Base-by-base conservation (phyloP, 441 rosid genomes). In the Monsonia emarginata region DNA sequence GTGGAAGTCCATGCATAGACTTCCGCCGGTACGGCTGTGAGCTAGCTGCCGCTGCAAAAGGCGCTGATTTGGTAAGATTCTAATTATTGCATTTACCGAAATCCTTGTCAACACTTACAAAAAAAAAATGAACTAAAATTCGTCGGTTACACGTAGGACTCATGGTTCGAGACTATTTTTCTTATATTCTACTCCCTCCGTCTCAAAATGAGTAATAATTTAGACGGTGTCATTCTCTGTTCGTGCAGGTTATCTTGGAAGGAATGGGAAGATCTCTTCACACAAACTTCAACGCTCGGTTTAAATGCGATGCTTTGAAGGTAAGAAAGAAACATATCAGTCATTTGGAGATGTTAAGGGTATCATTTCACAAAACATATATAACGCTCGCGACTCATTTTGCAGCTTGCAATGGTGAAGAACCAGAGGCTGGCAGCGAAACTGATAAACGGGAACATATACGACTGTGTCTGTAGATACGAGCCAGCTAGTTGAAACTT, bases 261-360 rank as follows among this genome's bases (percentile, higher is more conserved):
- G 99, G 99, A 28, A 95, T 95, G 99, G 99, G 99, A 63, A 89
- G 99, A 82, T 66, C 97, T 75, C 92, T 95, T 42, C 99, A 91
- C 42, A 95, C 97, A 63, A 91, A 95, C 75, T 87, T 86, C 78
- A 85, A 85, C 62, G 95, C 97, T 52, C 83, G 44, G 62, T 91
- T 95, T 72, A 81, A 85, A 75, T 86, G 99, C 63, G 99, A 95
- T 58, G 96, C 88, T 50, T 78, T 95, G 54, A 95, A 94, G 96
- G 98, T 86, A 85, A 28, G 25, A n/a, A n/a, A n/a, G n/a, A n/a
- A n/a, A n/a, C n/a, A n/a, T n/a, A n/a, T n/a, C n/a, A n/a, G n/a
- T n/a, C n/a, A n/a, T n/a, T 2, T 3, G 9, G 2, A n/a, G 52
- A n/a, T 11, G 21, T n/a, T 46, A 46, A 46, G 3, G 50, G n/a